Conservation (phyloP, 352 stramenopile species). For the Phytophthora pisi region DNA sequence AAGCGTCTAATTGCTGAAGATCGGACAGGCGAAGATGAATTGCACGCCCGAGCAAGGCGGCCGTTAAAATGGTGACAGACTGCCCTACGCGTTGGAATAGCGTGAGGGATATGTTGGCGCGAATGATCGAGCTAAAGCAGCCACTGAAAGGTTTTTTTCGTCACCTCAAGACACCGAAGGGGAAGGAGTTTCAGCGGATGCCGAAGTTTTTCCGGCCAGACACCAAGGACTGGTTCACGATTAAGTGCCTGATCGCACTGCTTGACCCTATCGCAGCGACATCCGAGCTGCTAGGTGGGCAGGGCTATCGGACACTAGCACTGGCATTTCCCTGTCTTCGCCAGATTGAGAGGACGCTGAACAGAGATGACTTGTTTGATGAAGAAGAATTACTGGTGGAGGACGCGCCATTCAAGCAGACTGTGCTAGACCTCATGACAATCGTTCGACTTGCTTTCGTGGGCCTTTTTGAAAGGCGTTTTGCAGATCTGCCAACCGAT, state of each 20-base stretch:
- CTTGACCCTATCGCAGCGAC: background rate
- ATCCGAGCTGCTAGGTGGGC: background rate
- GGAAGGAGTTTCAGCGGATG: background rate
- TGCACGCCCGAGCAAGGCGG: background rate
- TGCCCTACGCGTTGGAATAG: background rate
- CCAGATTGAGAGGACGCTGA: slow-evolving; percentile 1
- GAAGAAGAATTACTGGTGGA: background rate
- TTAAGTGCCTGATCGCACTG: background rate
- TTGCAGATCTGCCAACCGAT: background rate
- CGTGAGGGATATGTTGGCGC: background rate
- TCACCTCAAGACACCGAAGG: background rate
- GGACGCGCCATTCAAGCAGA: background rate
- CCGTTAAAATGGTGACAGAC: background rate
- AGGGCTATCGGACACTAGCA: background rate
- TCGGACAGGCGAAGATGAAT: background rate
- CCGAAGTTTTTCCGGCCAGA: background rate
- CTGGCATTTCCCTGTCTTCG: background rate
- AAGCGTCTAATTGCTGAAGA: background rate
- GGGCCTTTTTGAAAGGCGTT: background rate
- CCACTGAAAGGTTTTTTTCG: background rate
- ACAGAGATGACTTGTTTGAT: background rate
- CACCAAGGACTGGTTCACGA: background rate
- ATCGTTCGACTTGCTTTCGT: background rate
- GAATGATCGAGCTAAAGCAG: slow-evolving; percentile 2
- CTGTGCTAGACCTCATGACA: background rate